A percentile compares a stretch with the other conserved stretches of the same genome.
Conservation (phyloP, 495 filamentous ascomycete species). For the Penicillium subrubescens region DNA sequence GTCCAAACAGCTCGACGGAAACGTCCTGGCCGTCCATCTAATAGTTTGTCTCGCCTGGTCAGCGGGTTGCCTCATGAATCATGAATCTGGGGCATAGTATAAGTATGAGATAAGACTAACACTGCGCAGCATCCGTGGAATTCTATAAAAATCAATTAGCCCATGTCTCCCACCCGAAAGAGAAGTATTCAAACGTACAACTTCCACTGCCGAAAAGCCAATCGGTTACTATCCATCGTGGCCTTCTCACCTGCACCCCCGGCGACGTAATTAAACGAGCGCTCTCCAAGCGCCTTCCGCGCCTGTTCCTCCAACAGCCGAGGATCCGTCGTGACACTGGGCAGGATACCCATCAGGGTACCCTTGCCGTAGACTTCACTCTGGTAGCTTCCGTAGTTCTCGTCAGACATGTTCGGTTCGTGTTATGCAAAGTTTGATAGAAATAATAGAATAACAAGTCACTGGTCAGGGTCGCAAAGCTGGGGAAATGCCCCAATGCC, state of each 20-base stretch:
- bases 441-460: background rate
- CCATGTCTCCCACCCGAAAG: background rate
- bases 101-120: slow-evolving; percentile 23
- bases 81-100: background rate
- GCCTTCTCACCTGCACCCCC: slow-evolving; percentile 67
- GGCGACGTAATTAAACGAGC: slow-evolving; percentile 61
- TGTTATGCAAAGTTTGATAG: background rate
- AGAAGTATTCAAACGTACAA: slow-evolving; percentile 32
- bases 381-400: slow-evolving; percentile 50
- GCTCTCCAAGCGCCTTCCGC: slow-evolving; percentile 44
- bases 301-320: slow-evolving; percentile 61
- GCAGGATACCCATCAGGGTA: slow-evolving; percentile 47
- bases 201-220: slow-evolving; percentile 68
- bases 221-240: slow-evolving; percentile 65
- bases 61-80: background rate
- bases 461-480: background rate
- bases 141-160: slow-evolving; percentile 18
- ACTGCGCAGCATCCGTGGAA: slow-evolving; percentile 45
- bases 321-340: slow-evolving; percentile 61
- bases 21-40: slow-evolving; percentile 52
- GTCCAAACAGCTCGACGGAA: slow-evolving; percentile 57
- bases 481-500: slow-evolving; percentile 8
- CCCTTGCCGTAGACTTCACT: slow-evolving; percentile 53
- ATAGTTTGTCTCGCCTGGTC: background rate
- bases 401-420: slow-evolving; percentile 34